Conservation (phyloP, 2,329 filamentous ascomycete genomes). For the Fusarium kyushuense region DNA sequence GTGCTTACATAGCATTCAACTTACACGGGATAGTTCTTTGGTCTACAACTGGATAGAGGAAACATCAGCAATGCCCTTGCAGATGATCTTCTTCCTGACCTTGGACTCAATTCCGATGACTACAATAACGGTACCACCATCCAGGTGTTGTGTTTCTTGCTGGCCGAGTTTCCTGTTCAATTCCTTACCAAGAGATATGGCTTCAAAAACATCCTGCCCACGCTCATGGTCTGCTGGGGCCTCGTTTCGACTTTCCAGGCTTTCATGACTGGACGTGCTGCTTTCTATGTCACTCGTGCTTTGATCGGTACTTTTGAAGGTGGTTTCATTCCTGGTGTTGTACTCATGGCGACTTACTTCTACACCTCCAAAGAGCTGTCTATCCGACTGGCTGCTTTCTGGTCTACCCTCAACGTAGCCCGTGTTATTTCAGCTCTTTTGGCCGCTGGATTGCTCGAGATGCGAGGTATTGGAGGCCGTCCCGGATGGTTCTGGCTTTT, state of each 20-base stretch:
- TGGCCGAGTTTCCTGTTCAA: conserved; percentile 69
- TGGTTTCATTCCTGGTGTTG: conserved; percentile 69
- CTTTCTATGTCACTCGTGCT: conserved; percentile 64
- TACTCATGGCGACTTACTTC: conserved; percentile 78
- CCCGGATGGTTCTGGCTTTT: conserved; percentile 69
- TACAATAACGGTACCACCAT: conserved; percentile 71
- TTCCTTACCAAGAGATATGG: conserved; percentile 69
- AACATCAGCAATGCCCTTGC: conserved; percentile 72
- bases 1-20: no score
- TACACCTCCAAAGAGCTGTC: conserved; percentile 77
- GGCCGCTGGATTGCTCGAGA: conserved; percentile 61
- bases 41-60: conserved; percentile 59
- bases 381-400: conserved; percentile 75
- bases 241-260: conserved; percentile 62
- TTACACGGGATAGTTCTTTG: conserved; percentile 63
- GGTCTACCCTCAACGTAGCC: conserved; percentile 64
- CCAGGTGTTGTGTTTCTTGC: conserved; percentile 65
- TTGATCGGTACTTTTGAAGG: conserved; percentile 67
- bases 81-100: conserved; percentile 70
- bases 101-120: conserved; percentile 60
- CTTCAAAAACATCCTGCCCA: conserved; percentile 67
- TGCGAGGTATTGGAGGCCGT: conserved; percentile 61
- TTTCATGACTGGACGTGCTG: conserved; percentile 61
- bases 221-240: conserved; percentile 64
- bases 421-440: conserved; percentile 62